Evolutionary conservation across 2,329 filamentous ascomycete genomes (phyloP).

Genomic region (Elsinoe fawcettii): DNA sequence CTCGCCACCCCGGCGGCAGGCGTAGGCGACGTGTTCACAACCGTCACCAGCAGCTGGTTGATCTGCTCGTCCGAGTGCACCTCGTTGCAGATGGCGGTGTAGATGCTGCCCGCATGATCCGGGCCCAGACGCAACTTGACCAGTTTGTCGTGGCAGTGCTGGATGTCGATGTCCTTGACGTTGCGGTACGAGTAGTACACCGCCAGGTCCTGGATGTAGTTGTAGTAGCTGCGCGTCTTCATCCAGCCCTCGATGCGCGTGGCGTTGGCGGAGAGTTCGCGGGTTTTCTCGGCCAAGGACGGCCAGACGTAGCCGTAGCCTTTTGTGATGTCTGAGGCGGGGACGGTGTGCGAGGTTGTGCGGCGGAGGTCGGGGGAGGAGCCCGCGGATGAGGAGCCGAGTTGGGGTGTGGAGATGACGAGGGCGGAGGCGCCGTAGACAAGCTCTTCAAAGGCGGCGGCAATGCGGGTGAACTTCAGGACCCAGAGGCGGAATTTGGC

Average conservation of each 20-base stretch:
- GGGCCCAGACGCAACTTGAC: conserved; percentile 72
- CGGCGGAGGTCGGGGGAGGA: conserved; percentile 17
- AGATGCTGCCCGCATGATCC: conserved; percentile 72
- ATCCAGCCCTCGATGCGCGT: conserved; percentile 95
- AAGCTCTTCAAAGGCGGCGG: conserved; percentile 88
- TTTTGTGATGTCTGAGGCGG: conserved; percentile 25
- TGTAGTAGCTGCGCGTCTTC: conserved; percentile 90
- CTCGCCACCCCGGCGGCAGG: conserved; percentile 20
- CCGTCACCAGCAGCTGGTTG: conserved; percentile 44
- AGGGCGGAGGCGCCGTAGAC: conserved; percentile 91
- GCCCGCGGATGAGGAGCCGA: conserved; percentile 27
- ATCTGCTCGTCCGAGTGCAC: conserved; percentile 64
- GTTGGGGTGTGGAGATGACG: conserved; percentile 51
- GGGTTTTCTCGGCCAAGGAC: conserved; percentile 69
- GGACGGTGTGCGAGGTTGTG: conserved; percentile 31
- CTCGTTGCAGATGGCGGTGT: conserved; percentile 67
- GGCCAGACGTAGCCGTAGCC: conserved; percentile 96
- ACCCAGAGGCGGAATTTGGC: conserved; percentile 94
- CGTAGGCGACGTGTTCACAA: conserved; percentile 21
- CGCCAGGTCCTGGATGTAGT: conserved; percentile 58
- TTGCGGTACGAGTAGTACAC: conserved; percentile 38
- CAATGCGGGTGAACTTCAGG: conserved; percentile 84
- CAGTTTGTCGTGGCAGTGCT: conserved; percentile 87
- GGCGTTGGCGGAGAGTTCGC: conserved; percentile 84
- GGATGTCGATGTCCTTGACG: conserved; percentile 73